Base-by-base conservation (phyloP, 768 basidiomycete species). In the Panellus pusillus region DNA sequence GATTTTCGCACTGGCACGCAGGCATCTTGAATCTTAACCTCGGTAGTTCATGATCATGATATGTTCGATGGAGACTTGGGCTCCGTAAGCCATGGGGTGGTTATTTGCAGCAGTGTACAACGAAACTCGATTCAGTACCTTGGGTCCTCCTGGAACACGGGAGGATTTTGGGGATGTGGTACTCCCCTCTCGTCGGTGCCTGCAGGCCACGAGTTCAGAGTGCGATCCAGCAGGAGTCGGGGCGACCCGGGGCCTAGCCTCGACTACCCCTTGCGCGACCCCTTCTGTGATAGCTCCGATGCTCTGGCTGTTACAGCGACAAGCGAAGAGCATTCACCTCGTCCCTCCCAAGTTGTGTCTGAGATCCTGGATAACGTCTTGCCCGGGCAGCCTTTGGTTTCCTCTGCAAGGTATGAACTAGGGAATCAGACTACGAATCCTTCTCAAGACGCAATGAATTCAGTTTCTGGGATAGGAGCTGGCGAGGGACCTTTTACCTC, bases 171-270 rank as follows among this genome's bases (percentile, higher is more conserved):
- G 38, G 48, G 47, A 48, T 4, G 37, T 48, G 47, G 47, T 48
- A 40, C 38, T 5, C 24, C 39, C 47, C 47, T 49, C 47, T 49
- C 39, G 47, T 28, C 47, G 29, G 49, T 50, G 49, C 49, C 49
- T 50, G 49, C 49, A 6, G 40, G 49, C 49, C 19, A 39, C 49
- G 49, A 50, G 49, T 50, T 50, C 41, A 50, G 28, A 43, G 11
- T 8, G 19, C 35, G 49, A 50, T 19, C 15, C 49, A 50, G 49
- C 49, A 50, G 49, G 49, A 42, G 49, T 50, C 41, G 38, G 24
- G 37, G 47, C 28, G 35, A 15, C 35, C 37, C 20, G 47, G 47
- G 46, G 46, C 38, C 47, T 48, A 48, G 4, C 47, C 47, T 37
- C 35, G 47, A 36, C 47, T 48, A 48, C 28, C 37, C 13, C 7